A percentile compares a stretch with the other conserved stretches of the same genome.
phyloP scores from a whole-genome alignment of 2,329 filamentous ascomycete genomes.

The Pseudogymnoascus sp. region DNA sequence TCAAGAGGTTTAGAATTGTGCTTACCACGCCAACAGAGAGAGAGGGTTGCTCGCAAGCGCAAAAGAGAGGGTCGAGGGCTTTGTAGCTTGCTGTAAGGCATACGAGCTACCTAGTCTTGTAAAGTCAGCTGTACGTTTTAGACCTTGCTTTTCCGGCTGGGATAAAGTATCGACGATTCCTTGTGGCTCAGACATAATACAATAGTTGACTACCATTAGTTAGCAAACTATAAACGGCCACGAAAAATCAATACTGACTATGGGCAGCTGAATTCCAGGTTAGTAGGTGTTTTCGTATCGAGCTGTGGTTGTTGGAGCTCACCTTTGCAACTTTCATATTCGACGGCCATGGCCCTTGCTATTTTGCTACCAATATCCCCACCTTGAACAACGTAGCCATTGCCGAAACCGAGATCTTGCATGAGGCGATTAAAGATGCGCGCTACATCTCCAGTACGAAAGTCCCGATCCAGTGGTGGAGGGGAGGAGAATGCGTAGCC shows the following conservation, averaged over 20 bases:
- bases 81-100: conserved; percentile 44
- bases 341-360: conserved; percentile 35
- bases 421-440: conserved; percentile 11
- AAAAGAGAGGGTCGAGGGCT: conserved; percentile 63
- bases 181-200: not conserved
- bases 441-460: conserved; percentile 21
- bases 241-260: conserved; percentile 12
- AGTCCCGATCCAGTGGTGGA: conserved; percentile 38
- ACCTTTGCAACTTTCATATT: conserved; percentile 37
- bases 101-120: conserved; percentile 40
- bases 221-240: not conserved
- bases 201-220: conserved; percentile 13
- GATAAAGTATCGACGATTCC: conserved; percentile 5
- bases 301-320: conserved; percentile 15
- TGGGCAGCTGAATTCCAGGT: conserved; percentile 31
- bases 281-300: conserved; percentile 24
- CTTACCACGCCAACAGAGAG: conserved; percentile 58
- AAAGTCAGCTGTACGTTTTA: conserved; percentile 36
- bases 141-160: conserved; percentile 30
- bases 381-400: conserved; percentile 16
- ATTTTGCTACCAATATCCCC: conserved; percentile 38
- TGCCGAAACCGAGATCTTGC: conserved; percentile 13
- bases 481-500: not conserved
- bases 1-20: not conserved
- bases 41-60: conserved; percentile 61